Evolutionary conservation across 306 rosid genomes (phyloP), one percentile per base, ranked within the genome.

Genomic region (Vigna radiata): DNA sequence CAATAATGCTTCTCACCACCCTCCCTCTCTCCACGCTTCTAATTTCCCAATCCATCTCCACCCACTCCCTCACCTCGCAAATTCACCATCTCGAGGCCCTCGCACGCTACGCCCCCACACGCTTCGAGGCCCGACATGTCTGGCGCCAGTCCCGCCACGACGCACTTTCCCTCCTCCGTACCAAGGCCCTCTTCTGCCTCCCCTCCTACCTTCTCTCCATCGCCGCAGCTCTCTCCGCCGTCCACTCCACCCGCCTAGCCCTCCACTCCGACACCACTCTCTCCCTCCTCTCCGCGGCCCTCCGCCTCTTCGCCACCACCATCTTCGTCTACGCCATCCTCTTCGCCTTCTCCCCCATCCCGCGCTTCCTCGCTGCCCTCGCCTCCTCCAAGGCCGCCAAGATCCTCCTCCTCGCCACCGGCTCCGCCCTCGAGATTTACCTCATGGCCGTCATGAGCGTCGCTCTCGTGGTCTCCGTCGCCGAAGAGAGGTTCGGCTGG

Each of bases 101-200:
- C 68, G 92, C 96, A 15, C 79, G 68, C 76, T 83, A 43, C 56
- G 82, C 92, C 68, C 74, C 87, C 21, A 91, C 93, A 21, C 91
- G 89, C 63, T 81, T 91, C 83, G 96, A 94, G 72, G 90, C 91
- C 3, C 94, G 98, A 6, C 96, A 94, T 41, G 89, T 94, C 41
- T 87, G 83, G 90, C 21, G 17, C 14, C 91, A 94, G 31, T 89
- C 98, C 10, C 93, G 93, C 68, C 39, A 68, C 19, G 90, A 85
- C 53, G 97, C 98, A 54, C 29, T 82, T 19, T 81, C 87, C 13
- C 85, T 91, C 79, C 79, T 94, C 77, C 89, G 84, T 36, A 53
- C 75, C 73, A 91, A 82, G 75, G 84, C 75, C 75, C 80, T 85
- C 82, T 86, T 88, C 81, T 75, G 86, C 55, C 18, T 87, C 46